Percentiles rank a stretch among this genome's conserved stretches.
Evolutionary conservation across 1,284 basidiomycete genomes (phyloP).

Genomic region (Ustilago vetiveriae): DNA sequence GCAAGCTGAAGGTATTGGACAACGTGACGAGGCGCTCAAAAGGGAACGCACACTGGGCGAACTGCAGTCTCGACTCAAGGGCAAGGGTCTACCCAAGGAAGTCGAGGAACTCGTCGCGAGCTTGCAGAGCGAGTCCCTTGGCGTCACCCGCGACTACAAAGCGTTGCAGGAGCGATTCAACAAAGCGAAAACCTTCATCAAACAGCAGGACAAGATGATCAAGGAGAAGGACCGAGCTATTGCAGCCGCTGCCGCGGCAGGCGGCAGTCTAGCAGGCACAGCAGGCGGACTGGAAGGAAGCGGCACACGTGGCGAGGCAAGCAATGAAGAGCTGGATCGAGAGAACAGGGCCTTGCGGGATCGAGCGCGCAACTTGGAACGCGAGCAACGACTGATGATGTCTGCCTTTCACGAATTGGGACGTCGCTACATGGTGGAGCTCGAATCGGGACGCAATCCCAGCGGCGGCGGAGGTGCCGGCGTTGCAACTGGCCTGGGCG

Average conservation of each 20-base stretch:
- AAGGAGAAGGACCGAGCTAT: constrained; percentile 54
- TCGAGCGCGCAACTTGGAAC: constrained; percentile 23
- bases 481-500: constrained; percentile 1
- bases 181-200: constrained; percentile 91
- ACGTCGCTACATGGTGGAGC: constrained; percentile 43
- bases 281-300: constrained; percentile 3
- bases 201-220: constrained; percentile 76
- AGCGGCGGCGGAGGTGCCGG: constrained; percentile 29
- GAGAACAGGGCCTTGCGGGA: constrained; percentile 33
- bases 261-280: constrained; percentile 14
- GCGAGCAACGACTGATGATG: constrained; percentile 53
- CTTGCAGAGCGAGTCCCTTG: constrained; percentile 80
- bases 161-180: constrained; percentile 79
- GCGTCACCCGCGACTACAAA: constrained; percentile 77
- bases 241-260: constrained; percentile 19
- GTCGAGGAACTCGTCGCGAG: constrained; percentile 79
- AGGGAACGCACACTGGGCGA: constrained; percentile 48
- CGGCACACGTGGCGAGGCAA: constrained; percentile 5
- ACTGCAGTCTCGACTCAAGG: constrained; percentile 73
- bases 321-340: constrained; percentile 29
- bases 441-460: constrained; percentile 41
- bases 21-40: constrained; percentile 50
- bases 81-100: constrained; percentile 75
- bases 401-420: constrained; percentile 48
- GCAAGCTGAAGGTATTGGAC: constrained; percentile 71